phyloP scores from a whole-genome alignment of 495 filamentous ascomycete species.

The Copromyces sp. region DNA sequence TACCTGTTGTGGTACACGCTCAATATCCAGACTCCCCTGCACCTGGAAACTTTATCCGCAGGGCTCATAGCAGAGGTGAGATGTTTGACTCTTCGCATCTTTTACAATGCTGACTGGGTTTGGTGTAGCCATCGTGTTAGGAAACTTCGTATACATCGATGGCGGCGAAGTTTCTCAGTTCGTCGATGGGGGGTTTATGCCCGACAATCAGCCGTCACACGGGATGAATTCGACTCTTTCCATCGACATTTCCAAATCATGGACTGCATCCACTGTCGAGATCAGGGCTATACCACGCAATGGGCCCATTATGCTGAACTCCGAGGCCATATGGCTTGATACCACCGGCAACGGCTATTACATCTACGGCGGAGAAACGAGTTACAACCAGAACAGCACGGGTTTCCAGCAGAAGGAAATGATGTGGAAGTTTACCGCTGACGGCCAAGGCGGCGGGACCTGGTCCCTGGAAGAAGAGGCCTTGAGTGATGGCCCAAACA shows the following conservation, averaged over 20 bases:
- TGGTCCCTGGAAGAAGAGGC: conserved; percentile 17
- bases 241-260: conserved; percentile 26
- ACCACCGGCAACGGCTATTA: conserved; percentile 18
- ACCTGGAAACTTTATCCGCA: no score
- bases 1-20: no score
- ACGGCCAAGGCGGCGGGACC: conserved; percentile 24
- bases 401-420: neutral
- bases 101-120: no score
- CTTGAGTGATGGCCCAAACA: neutral
- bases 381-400: conserved; percentile 7
- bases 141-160: conserved; percentile 7
- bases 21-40: no score
- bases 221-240: conserved; percentile 24
- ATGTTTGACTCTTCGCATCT: no score
- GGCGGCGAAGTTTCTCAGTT: conserved; percentile 8
- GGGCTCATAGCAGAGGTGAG: no score
- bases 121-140: conserved; percentile 1
- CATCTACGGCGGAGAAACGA: conserved; percentile 26
- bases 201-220: neutral
- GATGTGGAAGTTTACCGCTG: conserved; percentile 26
- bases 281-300: conserved; percentile 16
- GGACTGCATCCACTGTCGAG: conserved; percentile 20
- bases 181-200: neutral
- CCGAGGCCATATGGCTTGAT: conserved; percentile 22
- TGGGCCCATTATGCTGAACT: conserved; percentile 11